Evolutionary conservation across 1,284 basidiomycete genomes (phyloP), one percentile per base, ranked within the genome.

Genomic region (Laetiporus sulphureus): DNA sequence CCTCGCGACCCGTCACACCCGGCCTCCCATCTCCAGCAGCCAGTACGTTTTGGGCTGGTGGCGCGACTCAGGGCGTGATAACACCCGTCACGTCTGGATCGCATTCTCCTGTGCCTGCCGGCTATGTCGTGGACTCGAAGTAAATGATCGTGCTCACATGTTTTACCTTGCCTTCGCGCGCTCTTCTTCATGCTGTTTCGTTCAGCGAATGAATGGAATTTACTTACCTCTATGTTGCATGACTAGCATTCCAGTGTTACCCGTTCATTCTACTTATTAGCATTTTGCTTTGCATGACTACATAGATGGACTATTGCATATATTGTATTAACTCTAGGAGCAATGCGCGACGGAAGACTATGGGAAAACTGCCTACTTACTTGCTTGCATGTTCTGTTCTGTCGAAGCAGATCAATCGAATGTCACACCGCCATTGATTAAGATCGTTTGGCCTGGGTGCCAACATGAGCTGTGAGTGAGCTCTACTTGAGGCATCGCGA

Each of bases 1-100:
- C 70, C 2, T 79, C 78, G 20, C 68, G 75, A 15, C 82, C 83
- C 13, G 69, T 72, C n/a, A 83, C 82, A 3, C 83, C 83, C 1
- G 70, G 62, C 11, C 59, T 59, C 22, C 52, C 47, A 29, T 34
- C 48, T 33, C 29, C 45, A 35, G 15, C 43, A 34, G 19, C 23
- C 40, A 32, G 31, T 12, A 23, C 13, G 5, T 40, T 33, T 32
- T 46, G 41, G 41, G 16, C 38, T 12, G 22, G 23, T 24, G 38
- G 18, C 16, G 22, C 32, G 23, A 46, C n/a, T n/a, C n/a, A 46
- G 35, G 40, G 40, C 19, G 37, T 30, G 15, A 42, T 42, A 23
- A 42, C 45, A n/a, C 45, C 45, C 12, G 5, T 45, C 15, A 41
- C 44, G 11, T 15, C 44, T 1, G 43, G 43, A 6, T 33, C 42